Base-by-base conservation (phyloP, 257 asterid genomes). In the Ajuga chamaepitys region DNA sequence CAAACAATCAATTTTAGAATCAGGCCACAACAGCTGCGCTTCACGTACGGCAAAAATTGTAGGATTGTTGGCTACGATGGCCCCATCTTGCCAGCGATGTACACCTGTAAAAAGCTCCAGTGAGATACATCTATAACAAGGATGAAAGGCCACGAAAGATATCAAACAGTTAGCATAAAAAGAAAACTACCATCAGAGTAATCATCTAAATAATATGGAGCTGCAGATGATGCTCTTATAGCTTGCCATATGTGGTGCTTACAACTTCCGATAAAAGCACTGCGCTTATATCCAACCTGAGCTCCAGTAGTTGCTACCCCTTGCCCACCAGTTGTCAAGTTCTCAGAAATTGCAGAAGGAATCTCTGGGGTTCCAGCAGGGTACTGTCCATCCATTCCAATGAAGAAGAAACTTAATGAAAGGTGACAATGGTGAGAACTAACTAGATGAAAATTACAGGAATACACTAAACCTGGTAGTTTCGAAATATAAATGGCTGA, bases 51-150 rank as follows among this genome's bases (percentile, higher is more conserved):
- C 92, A 30, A 94, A 90, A 70, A 90, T 83, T 67, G 99, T 90
- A 64, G 99, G 99, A 78, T 94, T 94, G 61, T 94, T 94, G 38
- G 99, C 99, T 42, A 94, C 97, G 76, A 94, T 94, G 62, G 99
- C 99, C 73, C 99, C 99, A 83, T 94, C 99, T 85, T 90, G 99
- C 96, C 96, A 94, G 73, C 97, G 97, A 76, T 77, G 62, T 64
- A 69, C 68, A 67, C 95, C 99, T 94, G 77, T 14, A 22, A 62
- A 73, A 67, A 58, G 57, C 62, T 74, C 60, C 62, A 12, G 34
- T 17, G 72, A 74, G 64, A 70, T 48, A 11, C 57, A 64, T 30
- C 56, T 40, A 63, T 66, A 64, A 52, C 20, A 53, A n/a, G 35
- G 62, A 75, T n/a, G 54, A 59, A 52, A 66, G 58, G 37, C 38